A percentile compares a stretch with the other conserved stretches of the same genome.
phyloP scores from a whole-genome alignment of 352 stramenopile species.

The Phytophthora fragariaefolia region DNA sequence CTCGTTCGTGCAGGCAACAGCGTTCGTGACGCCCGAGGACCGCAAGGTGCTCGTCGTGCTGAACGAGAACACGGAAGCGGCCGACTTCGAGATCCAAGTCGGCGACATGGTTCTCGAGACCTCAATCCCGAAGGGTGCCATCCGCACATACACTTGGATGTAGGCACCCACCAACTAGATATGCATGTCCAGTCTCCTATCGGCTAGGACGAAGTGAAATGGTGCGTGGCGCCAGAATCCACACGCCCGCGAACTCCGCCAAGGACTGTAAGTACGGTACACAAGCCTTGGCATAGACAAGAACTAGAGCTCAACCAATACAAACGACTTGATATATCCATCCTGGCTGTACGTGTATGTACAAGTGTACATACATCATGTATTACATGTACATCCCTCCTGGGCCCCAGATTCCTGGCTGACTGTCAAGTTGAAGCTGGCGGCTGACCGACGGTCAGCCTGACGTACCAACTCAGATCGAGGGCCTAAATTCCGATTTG shows the following conservation, averaged over 20 bases:
- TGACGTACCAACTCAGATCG: slow-evolving; percentile 4
- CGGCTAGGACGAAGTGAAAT: not conserved
- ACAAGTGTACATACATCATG: not conserved
- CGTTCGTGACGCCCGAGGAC: slow-evolving; percentile 75
- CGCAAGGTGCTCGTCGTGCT: slow-evolving; percentile 79
- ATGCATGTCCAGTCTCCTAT: not conserved
- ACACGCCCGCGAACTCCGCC: not conserved
- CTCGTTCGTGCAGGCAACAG: slow-evolving; percentile 68
- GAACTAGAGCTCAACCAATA: not conserved
- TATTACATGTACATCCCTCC: no score
- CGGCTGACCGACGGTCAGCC: no score
- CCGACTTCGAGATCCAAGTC: slow-evolving; percentile 61
- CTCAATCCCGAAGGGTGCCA: slow-evolving; percentile 60
- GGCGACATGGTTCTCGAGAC: slow-evolving; percentile 49
- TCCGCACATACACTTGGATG: slow-evolving; percentile 73
- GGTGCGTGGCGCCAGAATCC: not conserved
- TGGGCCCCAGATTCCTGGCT: no score
- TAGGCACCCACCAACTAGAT: slow-evolving; percentile 14
- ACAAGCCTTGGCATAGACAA: not conserved
- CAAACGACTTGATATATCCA: not conserved
- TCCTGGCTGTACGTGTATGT: not conserved
- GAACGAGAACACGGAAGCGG: slow-evolving; percentile 83
- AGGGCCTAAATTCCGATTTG: not conserved
- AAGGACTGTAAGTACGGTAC: not conserved
- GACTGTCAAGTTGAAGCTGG: not conserved